These are phyloP conservation scores for Buddleja alternifolia DNA, from an alignment of 257 asterid genomes.

Conservation along the genomic window DNA sequence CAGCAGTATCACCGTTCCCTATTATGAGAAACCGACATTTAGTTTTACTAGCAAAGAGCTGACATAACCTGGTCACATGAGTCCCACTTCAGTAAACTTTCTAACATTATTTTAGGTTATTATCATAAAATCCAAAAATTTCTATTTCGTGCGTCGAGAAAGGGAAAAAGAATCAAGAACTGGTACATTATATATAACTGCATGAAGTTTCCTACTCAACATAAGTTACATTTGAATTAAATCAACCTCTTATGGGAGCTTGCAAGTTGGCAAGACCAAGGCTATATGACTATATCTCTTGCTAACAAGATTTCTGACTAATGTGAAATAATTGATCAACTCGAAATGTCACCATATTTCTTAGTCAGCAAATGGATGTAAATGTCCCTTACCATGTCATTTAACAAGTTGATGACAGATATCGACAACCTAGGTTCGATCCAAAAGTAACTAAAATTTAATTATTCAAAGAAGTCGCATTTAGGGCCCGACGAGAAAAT, in stretches of 20 bases:
- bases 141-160: too few relatives aligned
- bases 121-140: background rate
- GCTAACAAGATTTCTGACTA: background rate
- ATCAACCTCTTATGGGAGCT: constrained; percentile 8
- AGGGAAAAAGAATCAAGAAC: background rate
- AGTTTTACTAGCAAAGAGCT: background rate
- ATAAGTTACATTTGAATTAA: background rate
- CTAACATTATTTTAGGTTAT: too few relatives aligned
- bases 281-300: constrained; percentile 23
- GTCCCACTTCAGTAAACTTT: too few relatives aligned
- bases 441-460: constrained; percentile 5
- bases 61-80: too few relatives aligned
- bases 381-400: background rate
- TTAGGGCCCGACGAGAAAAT: constrained; percentile 14
- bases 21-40: constrained; percentile 15
- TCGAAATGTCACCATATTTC: constrained; percentile 9
- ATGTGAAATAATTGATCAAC: constrained; percentile 17
- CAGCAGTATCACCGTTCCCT: constrained; percentile 86
- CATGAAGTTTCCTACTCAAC: background rate
- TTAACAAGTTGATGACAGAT: constrained; percentile 14
- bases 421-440: background rate
- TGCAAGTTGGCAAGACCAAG: constrained; percentile 25
- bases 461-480: background rate
- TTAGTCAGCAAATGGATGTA: background rate
- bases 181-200: background rate